Percentiles rank a stretch among this genome's conserved stretches.
Conservation (phyloP, 1,284 basidiomycete species). For the Xerocomus amazonicus region DNA sequence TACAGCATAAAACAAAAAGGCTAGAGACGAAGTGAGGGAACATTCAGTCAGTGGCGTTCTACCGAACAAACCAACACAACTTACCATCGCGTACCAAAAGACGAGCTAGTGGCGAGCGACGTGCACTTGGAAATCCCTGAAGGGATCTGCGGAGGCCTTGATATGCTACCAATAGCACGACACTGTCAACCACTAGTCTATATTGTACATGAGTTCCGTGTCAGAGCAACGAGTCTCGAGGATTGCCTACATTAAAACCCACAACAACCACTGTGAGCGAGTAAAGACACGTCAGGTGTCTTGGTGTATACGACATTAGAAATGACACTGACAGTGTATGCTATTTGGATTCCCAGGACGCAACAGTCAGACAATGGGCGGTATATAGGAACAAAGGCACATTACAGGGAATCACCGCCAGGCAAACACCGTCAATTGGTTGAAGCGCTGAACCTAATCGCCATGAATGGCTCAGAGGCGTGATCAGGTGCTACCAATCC, state of each 20-base stretch:
- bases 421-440: conserved; percentile 3
- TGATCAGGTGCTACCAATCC: neutral
- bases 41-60: neutral
- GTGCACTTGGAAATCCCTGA: neutral
- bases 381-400: neutral
- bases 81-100: conserved; percentile 13
- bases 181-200: conserved; percentile 12
- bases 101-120: conserved; percentile 4
- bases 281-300: neutral
- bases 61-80: too few relatives aligned
- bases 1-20: conserved; percentile 8
- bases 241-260: conserved; percentile 8
- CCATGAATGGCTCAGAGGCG: neutral
- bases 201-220: neutral
- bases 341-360: neutral
- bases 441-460: neutral
- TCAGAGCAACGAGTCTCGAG: neutral
- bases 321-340: conserved; percentile 1
- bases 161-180: conserved; percentile 6
- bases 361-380: neutral
- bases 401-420: conserved; percentile 4
- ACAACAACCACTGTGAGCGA: conserved; percentile 6
- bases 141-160: conserved; percentile 4
- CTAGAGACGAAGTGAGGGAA: neutral
- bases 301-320: neutral